phyloP scores from a whole-genome alignment of 768 basidiomycete species.

The Pleurotus salmoneostramineus region DNA sequence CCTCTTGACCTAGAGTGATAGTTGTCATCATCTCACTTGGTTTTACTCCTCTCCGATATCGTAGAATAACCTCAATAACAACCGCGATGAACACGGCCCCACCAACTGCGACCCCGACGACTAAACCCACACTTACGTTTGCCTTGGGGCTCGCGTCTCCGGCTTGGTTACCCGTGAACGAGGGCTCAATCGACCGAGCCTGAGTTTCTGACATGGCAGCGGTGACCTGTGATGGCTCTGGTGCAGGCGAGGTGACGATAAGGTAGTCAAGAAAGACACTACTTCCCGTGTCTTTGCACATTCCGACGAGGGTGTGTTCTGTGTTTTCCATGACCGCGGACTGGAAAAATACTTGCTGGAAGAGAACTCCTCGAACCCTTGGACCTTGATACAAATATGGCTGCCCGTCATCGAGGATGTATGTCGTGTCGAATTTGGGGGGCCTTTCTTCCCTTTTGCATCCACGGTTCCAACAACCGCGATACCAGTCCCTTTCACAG shows the following conservation, averaged over 20 bases:
- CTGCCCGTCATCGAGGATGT: background rate
- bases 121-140: background rate
- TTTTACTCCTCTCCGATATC: background rate
- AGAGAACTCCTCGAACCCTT: background rate
- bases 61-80: background rate
- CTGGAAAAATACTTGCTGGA: slow-evolving; percentile 6
- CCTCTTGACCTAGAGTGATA: too few relatives aligned
- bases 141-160: background rate
- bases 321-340: background rate
- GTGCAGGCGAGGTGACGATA: background rate
- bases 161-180: background rate
- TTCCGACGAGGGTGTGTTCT: background rate
- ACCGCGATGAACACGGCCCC: background rate
- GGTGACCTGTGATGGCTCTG: background rate
- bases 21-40: too few relatives aligned
- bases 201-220: background rate
- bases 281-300: background rate
- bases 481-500: background rate
- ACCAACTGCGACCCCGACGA: background rate
- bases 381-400: background rate
- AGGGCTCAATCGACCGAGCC: background rate
- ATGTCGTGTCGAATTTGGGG: slow-evolving; percentile 1
- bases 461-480: background rate
- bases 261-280: background rate
- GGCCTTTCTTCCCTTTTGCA: background rate